A percentile compares a stretch with the other conserved stretches of the same genome.
Evolutionary conservation across 768 basidiomycete species (phyloP).

Genomic region (Lactifluus echinatus): DNA sequence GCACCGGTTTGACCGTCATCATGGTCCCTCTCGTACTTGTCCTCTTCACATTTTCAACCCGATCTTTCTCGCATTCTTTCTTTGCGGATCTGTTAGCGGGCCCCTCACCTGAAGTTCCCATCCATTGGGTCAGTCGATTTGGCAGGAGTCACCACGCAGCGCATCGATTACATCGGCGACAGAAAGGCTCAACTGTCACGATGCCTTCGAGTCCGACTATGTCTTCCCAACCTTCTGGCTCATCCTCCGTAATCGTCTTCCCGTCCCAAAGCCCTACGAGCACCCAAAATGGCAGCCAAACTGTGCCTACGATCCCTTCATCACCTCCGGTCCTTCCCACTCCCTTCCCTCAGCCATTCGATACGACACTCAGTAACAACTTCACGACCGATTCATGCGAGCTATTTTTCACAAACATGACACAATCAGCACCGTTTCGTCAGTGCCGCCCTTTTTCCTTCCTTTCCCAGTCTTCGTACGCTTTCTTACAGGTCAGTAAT

Average conservation of each 20-base stretch:
- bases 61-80: conserved; percentile 41
- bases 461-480: conserved; percentile 44
- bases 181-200: neutral
- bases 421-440: conserved; percentile 48
- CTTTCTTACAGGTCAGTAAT: conserved; percentile 42
- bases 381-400: conserved; percentile 59
- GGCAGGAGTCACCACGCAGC: conserved; percentile 1
- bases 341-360: conserved; percentile 74
- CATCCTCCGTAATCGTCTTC: neutral
- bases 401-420: conserved; percentile 72
- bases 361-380: conserved; percentile 51
- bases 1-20: conserved; percentile 43
- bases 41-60: conserved; percentile 44
- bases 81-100: conserved; percentile 35
- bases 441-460: conserved; percentile 71
- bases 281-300: conserved; percentile 15
- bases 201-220: neutral
- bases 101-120: conserved; percentile 21
- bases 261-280: conserved; percentile 23
- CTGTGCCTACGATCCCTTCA: conserved; percentile 42
- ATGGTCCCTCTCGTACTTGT: conserved; percentile 49
- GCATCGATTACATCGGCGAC: conserved; percentile 7
- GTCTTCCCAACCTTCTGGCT: neutral
- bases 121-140: neutral
- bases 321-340: conserved; percentile 49